These are phyloP conservation scores for Populus euphratica DNA, from an alignment of 345 rosid genomes.

Conservation along the genomic window DNA sequence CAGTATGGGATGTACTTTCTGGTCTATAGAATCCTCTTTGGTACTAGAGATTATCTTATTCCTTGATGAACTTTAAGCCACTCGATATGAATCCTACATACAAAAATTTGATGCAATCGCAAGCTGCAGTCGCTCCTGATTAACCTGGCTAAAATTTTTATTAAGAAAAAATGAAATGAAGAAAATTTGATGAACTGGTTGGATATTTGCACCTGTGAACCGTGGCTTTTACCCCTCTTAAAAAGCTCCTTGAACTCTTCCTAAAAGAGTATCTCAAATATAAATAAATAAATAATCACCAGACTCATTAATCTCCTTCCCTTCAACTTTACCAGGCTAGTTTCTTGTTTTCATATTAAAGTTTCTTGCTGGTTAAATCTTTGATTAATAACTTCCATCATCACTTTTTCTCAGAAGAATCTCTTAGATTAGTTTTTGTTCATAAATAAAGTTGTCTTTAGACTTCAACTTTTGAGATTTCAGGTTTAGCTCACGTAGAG, in stretches of 20 bases:
- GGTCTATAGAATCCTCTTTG: not conserved
- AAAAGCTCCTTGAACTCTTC: too few relatives aligned
- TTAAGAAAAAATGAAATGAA: not conserved
- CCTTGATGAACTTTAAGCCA: not conserved
- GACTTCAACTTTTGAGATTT: not conserved
- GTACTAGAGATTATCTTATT: not conserved
- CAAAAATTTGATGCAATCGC: not conserved
- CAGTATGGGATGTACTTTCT: constrained; percentile 1
- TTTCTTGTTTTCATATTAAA: too few relatives aligned
- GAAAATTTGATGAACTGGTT: not conserved
- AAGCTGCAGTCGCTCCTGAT: not conserved
- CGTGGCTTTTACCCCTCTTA: not conserved
- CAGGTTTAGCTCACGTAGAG: not conserved
- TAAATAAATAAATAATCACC: constrained; percentile 17
- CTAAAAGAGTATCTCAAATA: not conserved
- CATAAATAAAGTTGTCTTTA: not conserved
- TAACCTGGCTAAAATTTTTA: not conserved
- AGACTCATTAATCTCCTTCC: too few relatives aligned
- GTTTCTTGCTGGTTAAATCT: too few relatives aligned
- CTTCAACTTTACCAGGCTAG: too few relatives aligned
- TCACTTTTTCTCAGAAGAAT: not conserved
- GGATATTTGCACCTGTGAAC: not conserved
- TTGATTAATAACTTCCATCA: not conserved
- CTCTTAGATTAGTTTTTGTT: not conserved
- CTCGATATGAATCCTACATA: not conserved